Evolutionary conservation across 352 stramenopile species (phyloP).

Genomic region (Phytophthora pseudosyringae): DNA sequence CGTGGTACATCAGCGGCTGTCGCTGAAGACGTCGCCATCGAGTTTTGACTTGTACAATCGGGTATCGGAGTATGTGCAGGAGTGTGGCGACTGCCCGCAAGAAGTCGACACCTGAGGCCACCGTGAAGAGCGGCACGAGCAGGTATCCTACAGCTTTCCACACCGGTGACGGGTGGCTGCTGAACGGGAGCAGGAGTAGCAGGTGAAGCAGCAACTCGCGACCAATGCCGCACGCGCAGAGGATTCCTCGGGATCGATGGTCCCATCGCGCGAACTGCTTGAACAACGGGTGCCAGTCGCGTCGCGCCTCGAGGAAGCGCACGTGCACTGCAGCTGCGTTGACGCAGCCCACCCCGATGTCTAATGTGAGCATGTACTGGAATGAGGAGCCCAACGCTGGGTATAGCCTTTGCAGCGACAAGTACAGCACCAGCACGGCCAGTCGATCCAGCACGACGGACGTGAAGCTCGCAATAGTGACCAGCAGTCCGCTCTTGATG

Average conservation of each 20-base stretch:
- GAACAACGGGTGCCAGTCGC: slow-evolving; percentile 69
- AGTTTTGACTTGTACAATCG: slow-evolving; percentile 34
- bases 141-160: slow-evolving; percentile 49
- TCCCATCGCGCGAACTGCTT: slow-evolving; percentile 66
- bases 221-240: slow-evolving; percentile 59
- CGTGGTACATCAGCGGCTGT: not conserved
- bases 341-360: slow-evolving; percentile 60
- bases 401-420: slow-evolving; percentile 62
- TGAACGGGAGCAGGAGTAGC: slow-evolving; percentile 66
- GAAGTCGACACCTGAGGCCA: slow-evolving; percentile 65
- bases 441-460: slow-evolving; percentile 76
- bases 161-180: slow-evolving; percentile 29
- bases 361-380: slow-evolving; percentile 55
- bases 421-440: slow-evolving; percentile 61
- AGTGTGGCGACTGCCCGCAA: slow-evolving; percentile 59
- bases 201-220: slow-evolving; percentile 69
- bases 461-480: slow-evolving; percentile 73
- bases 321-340: slow-evolving; percentile 61
- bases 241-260: slow-evolving; percentile 46
- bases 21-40: slow-evolving; percentile 23
- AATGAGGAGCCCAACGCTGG: slow-evolving; percentile 48
- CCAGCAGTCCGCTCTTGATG: slow-evolving; percentile 79
- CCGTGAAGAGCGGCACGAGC: slow-evolving; percentile 64
- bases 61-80: slow-evolving; percentile 57
- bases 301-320: slow-evolving; percentile 65